Percentiles rank a stretch among this genome's conserved stretches.
Evolutionary conservation across 1,284 basidiomycete genomes (phyloP).

Genomic region (Fomitopsis betulina): DNA sequence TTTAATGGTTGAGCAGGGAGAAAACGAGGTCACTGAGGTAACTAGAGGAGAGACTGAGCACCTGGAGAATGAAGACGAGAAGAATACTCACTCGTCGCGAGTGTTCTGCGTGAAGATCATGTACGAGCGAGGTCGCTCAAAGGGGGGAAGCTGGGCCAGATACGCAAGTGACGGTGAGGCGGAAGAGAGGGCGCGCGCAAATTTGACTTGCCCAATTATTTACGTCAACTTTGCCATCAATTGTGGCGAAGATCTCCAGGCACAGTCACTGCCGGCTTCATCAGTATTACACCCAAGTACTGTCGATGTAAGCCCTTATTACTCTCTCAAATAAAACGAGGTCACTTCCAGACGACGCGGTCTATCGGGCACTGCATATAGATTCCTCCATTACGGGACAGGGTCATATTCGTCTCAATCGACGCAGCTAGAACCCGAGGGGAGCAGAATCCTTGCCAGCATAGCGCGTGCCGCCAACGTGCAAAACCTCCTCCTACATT

Average conservation of each 20-base stretch:
- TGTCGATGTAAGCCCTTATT: too few relatives aligned
- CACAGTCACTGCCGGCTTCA: too few relatives aligned
- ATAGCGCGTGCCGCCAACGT: background rate
- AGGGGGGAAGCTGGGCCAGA: constrained; percentile 4
- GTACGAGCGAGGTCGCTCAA: constrained; percentile 43
- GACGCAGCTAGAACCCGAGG: background rate
- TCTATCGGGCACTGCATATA: background rate
- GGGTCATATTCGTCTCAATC: background rate
- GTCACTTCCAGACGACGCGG: too few relatives aligned
- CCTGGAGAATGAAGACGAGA: constrained; percentile 4
- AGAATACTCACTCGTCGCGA: constrained; percentile 69
- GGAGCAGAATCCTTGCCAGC: background rate
- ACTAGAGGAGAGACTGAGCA: constrained; percentile 34
- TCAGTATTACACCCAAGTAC: too few relatives aligned
- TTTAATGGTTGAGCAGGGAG: constrained; percentile 64
- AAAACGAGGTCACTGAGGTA: constrained; percentile 86
- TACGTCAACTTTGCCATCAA: background rate
- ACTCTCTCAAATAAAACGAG: too few relatives aligned
- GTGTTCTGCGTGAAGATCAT: constrained; percentile 83
- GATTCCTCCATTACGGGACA: background rate
- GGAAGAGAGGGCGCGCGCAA: background rate
- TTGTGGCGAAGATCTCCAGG: too few relatives aligned
- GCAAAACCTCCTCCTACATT: background rate
- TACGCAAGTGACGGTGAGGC: constrained; percentile 9
- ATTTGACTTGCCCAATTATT: background rate